phyloP scores from a whole-genome alignment of 2,329 filamentous ascomycete species.

The Colletotrichum sidae region DNA sequence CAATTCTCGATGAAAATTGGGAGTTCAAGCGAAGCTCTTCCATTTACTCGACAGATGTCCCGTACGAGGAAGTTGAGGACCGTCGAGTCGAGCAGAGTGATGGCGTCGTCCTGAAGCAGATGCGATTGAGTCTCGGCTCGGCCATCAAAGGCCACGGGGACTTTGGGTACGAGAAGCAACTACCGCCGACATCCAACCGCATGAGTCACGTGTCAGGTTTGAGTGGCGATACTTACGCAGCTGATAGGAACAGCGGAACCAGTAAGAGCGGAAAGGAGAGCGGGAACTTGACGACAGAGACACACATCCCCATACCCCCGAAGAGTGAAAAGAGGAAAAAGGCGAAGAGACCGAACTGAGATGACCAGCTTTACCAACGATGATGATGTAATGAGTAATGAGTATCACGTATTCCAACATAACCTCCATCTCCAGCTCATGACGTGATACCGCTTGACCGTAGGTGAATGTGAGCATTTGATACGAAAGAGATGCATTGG shows the following conservation, averaged over 20 bases:
- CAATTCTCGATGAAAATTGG: conserved; percentile 19
- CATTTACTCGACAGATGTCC: conserved; percentile 25
- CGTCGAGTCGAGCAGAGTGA: conserved; percentile 8
- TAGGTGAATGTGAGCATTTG: too few species aligned
- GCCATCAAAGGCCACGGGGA: conserved; percentile 44
- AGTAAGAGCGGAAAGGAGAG: background rate
- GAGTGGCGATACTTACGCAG: conserved; percentile 37
- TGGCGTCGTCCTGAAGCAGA: conserved; percentile 35
- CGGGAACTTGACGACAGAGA: conserved; percentile 5
- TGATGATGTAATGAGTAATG: background rate
- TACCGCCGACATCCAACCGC: conserved; percentile 43
- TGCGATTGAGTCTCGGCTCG: conserved; percentile 21
- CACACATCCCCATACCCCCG: background rate
- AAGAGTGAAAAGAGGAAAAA: conserved; percentile 13
- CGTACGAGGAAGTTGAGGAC: conserved; percentile 11
- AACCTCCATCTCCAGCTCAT: too few species aligned
- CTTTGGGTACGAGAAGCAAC: conserved; percentile 45
- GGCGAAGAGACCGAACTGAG: conserved; percentile 12
- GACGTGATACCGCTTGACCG: too few species aligned
- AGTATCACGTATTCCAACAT: too few species aligned
- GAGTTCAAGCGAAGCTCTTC: conserved; percentile 32
- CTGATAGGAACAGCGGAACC: conserved; percentile 4
- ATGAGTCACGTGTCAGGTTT: conserved; percentile 42
- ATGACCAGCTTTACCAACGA: conserved; percentile 3
- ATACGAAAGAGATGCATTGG: too few species aligned